Conservation (phyloP, 805 yeast genomes). For the Saccharomycopsis babjevae region DNA sequence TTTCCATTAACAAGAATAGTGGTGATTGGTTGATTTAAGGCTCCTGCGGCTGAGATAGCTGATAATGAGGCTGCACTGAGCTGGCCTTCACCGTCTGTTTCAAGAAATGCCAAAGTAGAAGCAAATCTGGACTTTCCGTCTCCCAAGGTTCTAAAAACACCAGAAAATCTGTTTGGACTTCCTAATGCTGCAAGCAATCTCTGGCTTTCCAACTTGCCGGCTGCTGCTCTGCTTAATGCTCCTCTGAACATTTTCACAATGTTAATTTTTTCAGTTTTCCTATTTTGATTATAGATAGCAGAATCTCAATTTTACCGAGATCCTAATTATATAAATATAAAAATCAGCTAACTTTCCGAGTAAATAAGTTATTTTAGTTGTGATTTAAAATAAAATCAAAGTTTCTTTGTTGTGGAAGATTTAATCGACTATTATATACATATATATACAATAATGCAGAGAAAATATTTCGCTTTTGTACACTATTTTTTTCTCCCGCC, state of each 20-base stretch:
- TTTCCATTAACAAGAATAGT: conserved; percentile 69
- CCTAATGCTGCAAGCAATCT: background rate
- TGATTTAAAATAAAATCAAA: too few species aligned
- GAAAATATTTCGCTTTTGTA: too few species aligned
- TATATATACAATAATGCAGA: too few species aligned
- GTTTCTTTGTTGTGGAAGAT: too few species aligned
- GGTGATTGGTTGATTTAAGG: conserved; percentile 69
- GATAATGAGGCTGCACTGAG: conserved; percentile 62
- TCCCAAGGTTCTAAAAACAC: background rate
- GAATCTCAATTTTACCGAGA: too few species aligned
- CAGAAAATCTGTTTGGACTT: background rate
- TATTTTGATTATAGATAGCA: too few species aligned
- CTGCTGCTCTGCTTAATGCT: background rate
- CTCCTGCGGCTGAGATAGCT: conserved; percentile 66
- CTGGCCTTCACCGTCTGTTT: conserved; percentile 40
- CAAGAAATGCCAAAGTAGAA: conserved; percentile 72
- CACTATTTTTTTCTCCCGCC: too few species aligned
- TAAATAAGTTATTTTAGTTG: too few species aligned
- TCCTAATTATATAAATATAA: too few species aligned
- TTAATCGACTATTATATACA: too few species aligned
- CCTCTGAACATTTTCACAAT: background rate
- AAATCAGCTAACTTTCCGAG: too few species aligned
- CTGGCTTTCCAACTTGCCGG: background rate
- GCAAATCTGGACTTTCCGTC: conserved; percentile 25
- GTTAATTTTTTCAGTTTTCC: too few species aligned